These are phyloP conservation scores for Auriscalpium microsporum DNA, from an alignment of 768 basidiomycete species.

Conservation along the genomic window DNA sequence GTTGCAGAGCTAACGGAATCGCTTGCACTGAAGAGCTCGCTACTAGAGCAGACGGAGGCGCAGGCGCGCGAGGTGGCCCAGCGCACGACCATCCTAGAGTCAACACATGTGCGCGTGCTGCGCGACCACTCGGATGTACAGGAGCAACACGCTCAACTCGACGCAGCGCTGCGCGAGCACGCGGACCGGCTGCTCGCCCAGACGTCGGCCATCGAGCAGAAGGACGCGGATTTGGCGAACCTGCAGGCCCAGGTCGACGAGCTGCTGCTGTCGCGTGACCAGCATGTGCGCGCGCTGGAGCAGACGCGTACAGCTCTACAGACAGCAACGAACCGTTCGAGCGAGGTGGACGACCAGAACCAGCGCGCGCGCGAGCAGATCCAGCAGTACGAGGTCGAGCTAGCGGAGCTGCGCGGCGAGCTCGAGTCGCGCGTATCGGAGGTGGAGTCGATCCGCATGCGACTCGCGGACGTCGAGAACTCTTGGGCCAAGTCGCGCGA, in stretches of 20 bases:
- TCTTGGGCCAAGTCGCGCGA: slow-evolving; percentile 88
- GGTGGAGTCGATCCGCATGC: slow-evolving; percentile 55
- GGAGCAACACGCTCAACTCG: slow-evolving; percentile 47
- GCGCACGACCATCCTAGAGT: slow-evolving; percentile 70
- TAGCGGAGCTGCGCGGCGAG: slow-evolving; percentile 74
- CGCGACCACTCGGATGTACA: slow-evolving; percentile 67
- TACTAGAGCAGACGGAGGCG: slow-evolving; percentile 73
- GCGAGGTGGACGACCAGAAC: slow-evolving; percentile 72
- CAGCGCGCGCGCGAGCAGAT: slow-evolving; percentile 64
- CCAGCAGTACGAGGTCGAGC: slow-evolving; percentile 60
- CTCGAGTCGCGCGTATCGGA: slow-evolving; percentile 70
- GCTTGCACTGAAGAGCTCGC: slow-evolving; percentile 65
- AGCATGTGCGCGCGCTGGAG: slow-evolving; percentile 82
- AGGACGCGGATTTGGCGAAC: slow-evolving; percentile 66
- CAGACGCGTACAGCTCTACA: slow-evolving; percentile 74
- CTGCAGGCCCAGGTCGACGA: slow-evolving; percentile 65
- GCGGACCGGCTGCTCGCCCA: slow-evolving; percentile 65
- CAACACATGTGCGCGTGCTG: slow-evolving; percentile 50
- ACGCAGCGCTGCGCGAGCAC: slow-evolving; percentile 66
- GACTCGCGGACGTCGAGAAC: slow-evolving; percentile 77
- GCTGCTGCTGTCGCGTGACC: slow-evolving; percentile 59
- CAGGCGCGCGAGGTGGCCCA: slow-evolving; percentile 65
- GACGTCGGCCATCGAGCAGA: slow-evolving; percentile 66
- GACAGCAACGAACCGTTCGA: slow-evolving; percentile 65
- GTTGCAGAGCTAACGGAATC: slow-evolving; percentile 65